Conservation (phyloP, 2,329 filamentous ascomycete species). For the Fusarium mundagurra region DNA sequence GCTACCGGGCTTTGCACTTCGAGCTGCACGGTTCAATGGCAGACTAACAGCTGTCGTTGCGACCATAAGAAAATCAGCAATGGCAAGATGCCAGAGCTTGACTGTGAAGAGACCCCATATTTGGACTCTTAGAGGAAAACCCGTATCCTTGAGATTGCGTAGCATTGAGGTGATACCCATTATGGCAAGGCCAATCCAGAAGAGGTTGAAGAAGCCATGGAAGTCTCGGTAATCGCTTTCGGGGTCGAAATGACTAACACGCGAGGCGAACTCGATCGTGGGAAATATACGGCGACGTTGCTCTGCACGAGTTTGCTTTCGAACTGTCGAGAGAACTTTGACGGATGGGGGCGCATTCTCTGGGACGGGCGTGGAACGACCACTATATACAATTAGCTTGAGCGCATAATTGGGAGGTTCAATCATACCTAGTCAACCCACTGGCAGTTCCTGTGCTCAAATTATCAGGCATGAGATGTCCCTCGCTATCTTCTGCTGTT, state of each 20-base stretch:
- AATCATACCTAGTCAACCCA: conserved; percentile 56
- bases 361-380: conserved; percentile 83
- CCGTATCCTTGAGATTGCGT: conserved; percentile 93
- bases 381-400: conserved; percentile 60
- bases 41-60: conserved; percentile 75
- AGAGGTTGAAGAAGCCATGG: conserved; percentile 95
- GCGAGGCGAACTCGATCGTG: conserved; percentile 87
- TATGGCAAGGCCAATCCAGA: conserved; percentile 96
- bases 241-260: conserved; percentile 95
- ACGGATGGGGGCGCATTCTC: conserved; percentile 93
- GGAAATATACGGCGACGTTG: conserved; percentile 89
- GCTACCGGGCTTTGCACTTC: conserved; percentile 59
- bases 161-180: conserved; percentile 97
- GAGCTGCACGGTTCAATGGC: conserved; percentile 76
- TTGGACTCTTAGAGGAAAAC: conserved; percentile 82
- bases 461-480: conserved; percentile 49
- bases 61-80: conserved; percentile 89
- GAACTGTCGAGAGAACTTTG: conserved; percentile 84
- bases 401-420: not conserved
- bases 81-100: conserved; percentile 86
- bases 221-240: conserved; percentile 93
- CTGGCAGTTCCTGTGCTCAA: conserved; percentile 46
- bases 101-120: conserved; percentile 91
- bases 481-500: conserved; percentile 48
- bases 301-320: conserved; percentile 83